Evolutionary conservation across 768 basidiomycete genomes (phyloP).

Genomic region (Amyloporia xantha): DNA sequence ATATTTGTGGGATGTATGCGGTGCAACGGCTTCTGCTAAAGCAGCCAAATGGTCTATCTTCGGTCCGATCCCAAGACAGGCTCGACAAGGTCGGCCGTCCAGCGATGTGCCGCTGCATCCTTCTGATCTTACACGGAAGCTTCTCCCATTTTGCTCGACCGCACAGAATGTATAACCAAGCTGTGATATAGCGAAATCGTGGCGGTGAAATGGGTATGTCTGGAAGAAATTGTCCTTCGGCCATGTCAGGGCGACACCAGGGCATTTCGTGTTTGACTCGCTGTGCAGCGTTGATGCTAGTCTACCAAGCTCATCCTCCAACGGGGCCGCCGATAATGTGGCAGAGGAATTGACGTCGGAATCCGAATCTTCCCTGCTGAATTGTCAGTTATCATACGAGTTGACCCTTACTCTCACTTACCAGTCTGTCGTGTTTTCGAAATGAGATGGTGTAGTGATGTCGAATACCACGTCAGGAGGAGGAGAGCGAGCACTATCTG

Average conservation of each 20-base stretch:
- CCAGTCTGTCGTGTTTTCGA: too few species aligned
- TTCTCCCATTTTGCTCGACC: conserved; percentile 1
- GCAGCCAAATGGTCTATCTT: conserved; percentile 1
- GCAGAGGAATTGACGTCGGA: not conserved
- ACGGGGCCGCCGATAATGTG: not conserved
- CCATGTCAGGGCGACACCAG: conserved; percentile 4
- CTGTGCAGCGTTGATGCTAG: not conserved
- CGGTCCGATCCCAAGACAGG: not conserved
- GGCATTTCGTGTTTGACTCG: not conserved
- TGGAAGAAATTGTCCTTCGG: not conserved
- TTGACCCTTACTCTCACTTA: not conserved
- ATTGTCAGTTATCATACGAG: not conserved
- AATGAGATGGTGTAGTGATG: too few species aligned
- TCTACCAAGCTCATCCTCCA: not conserved
- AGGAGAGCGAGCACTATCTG: not conserved
- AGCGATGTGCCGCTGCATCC: not conserved
- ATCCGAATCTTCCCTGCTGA: not conserved
- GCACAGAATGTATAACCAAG: conserved; percentile 5
- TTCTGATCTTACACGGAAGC: conserved; percentile 3
- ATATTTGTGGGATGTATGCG: conserved; percentile 6
- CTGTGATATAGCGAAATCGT: not conserved
- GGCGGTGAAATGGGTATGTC: conserved; percentile 7
- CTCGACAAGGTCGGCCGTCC: not conserved
- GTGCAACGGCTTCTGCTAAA: not conserved
- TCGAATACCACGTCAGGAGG: not conserved